Conservation (phyloP, 2,329 filamentous ascomycete species). For the Plectosphaerella cucumerina region DNA sequence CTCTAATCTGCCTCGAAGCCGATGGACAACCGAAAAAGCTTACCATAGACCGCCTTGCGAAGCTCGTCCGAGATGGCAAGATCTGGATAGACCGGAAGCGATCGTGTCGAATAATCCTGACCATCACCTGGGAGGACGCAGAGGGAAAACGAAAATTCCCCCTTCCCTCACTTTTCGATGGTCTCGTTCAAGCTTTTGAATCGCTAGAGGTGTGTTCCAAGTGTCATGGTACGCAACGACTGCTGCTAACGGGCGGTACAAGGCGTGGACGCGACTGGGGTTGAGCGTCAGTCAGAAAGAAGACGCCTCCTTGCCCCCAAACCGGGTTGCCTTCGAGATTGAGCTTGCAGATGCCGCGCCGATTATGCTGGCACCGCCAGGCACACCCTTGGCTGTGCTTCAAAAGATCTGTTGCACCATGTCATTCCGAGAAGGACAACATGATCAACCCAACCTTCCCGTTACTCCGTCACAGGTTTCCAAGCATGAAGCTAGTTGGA, state of each 20-base stretch:
- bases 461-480: too few species aligned
- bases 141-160: background rate
- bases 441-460: too few species aligned
- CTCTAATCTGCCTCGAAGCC: background rate
- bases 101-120: background rate
- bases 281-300: background rate
- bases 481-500: background rate
- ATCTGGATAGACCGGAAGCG: conserved; percentile 3
- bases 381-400: too few species aligned
- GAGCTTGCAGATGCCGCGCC: background rate
- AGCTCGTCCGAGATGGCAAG: background rate
- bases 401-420: too few species aligned
- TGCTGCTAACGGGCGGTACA: too few species aligned
- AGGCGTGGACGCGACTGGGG: too few species aligned
- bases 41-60: background rate
- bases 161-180: background rate
- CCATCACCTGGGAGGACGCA: background rate
- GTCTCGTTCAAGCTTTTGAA: too few species aligned
- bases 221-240: too few species aligned
- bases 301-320: background rate
- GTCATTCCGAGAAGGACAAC: too few species aligned
- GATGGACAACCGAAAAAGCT: background rate
- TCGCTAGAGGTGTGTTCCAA: too few species aligned
- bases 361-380: too few species aligned
- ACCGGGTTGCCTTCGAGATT: background rate